phyloP scores from a whole-genome alignment of 176 grass and related monocot species.

The Bonia amplexicaulis region DNA sequence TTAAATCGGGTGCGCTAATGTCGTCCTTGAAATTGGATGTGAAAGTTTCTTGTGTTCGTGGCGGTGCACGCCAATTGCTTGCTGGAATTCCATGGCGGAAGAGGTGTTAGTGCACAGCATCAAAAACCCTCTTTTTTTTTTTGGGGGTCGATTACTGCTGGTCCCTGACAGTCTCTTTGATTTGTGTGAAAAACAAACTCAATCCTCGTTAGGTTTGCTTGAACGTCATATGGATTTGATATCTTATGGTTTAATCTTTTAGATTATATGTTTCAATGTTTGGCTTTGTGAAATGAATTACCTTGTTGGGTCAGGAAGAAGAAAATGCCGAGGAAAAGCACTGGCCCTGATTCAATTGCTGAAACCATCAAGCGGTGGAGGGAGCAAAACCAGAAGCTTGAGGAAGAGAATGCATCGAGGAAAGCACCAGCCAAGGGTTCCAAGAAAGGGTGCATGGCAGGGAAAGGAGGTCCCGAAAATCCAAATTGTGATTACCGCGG shows the following conservation, averaged over 20 bases:
- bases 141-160: neutral
- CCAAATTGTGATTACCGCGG: conserved; percentile 55
- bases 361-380: conserved; percentile 81
- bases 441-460: conserved; percentile 93
- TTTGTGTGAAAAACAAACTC: neutral
- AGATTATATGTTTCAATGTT: neutral
- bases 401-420: conserved; percentile 22
- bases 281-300: neutral
- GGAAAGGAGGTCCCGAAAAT: conserved; percentile 91
- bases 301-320: conserved; percentile 57
- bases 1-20: neutral
- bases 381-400: conserved; percentile 54
- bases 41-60: neutral
- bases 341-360: conserved; percentile 59
- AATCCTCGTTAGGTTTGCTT: neutral
- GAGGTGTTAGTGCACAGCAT: neutral
- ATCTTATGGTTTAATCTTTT: neutral
- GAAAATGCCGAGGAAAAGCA: conserved; percentile 56
- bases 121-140: neutral
- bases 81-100: neutral
- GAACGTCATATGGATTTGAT: neutral
- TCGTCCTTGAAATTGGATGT: neutral
- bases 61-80: neutral
- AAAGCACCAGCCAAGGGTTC: conserved; percentile 88
- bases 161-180: neutral